A percentile compares a stretch with the other conserved stretches of the same genome.
Evolutionary conservation across 2,329 filamentous ascomycete species (phyloP).

Genomic region (Trichoderma harzianum): DNA sequence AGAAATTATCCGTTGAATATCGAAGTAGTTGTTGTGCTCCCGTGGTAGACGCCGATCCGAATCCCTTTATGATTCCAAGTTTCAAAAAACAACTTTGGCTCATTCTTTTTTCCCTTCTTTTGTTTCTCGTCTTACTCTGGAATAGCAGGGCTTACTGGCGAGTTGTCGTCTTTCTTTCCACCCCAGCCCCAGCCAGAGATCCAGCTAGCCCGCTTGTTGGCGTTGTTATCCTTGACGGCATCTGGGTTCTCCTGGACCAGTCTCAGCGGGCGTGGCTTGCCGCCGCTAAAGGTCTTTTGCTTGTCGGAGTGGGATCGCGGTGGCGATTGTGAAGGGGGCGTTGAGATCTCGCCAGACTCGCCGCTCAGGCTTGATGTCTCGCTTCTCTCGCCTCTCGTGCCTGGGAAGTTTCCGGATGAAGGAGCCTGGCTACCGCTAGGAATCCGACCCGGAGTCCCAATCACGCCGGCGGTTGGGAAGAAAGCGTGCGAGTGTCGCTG

Average conservation of each 20-base stretch:
- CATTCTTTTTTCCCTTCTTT: background rate
- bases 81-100: constrained; percentile 1
- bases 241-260: constrained; percentile 77
- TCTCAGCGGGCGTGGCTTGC: constrained; percentile 78
- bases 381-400: constrained; percentile 64
- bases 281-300: constrained; percentile 56
- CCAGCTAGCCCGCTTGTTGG: constrained; percentile 62
- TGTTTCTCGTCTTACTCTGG: constrained; percentile 30
- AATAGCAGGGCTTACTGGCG: constrained; percentile 31
- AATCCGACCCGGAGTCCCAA: constrained; percentile 52
- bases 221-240: constrained; percentile 49
- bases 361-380: constrained; percentile 64
- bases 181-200: constrained; percentile 55
- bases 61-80: constrained; percentile 1
- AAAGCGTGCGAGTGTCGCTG: constrained; percentile 62
- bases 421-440: constrained; percentile 47
- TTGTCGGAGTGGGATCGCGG: constrained; percentile 51
- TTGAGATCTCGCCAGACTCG: constrained; percentile 57
- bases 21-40: constrained; percentile 11
- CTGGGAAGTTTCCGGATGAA: constrained; percentile 64
- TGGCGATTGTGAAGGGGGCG: constrained; percentile 51
- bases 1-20: constrained; percentile 15
- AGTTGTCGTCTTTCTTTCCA: constrained; percentile 47
- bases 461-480: constrained; percentile 51
- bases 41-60: constrained; percentile 10